Evolutionary conservation across 2,329 filamentous ascomycete genomes (phyloP), one percentile per base, ranked within the genome.

Genomic region (Pyrenophora teres): DNA sequence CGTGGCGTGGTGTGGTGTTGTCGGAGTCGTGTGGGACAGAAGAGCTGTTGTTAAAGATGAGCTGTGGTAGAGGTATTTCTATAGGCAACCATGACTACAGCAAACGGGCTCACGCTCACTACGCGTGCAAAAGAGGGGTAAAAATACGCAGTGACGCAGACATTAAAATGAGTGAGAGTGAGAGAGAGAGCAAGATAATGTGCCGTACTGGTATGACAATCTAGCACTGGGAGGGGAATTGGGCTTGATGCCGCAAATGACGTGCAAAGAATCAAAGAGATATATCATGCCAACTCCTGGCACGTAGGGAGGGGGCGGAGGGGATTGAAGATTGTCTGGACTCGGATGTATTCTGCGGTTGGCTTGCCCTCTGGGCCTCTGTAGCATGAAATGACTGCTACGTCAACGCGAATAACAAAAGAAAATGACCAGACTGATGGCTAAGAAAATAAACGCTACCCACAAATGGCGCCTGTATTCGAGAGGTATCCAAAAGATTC

Each of bases 401-500:
- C 6, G 40, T 52, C 39, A 44, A 45, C 39, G 45, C 51, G 60
- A 40, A 40, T n/a, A 41, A 40, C 32, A 49, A 46, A 45, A 54
- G 36, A 44, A 57, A 59, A 48, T 45, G 58, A 47, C 49, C 57
- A 62, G 53, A 57, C 62, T 63, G 60, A 62, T 64, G 60, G 56
- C 62, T 50, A 65, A 64, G 51, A 60, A 67, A 46, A 68, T 70
- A 53, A 70, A 66, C 69, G 70, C 72, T 74, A 71, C 70, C 71
- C 69, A 69, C 63, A 63, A 50, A 69, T 66, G 70, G 72, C 71
- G 71, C 72, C 70, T 55, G 64, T 61, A 64, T 61, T 52, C 60
- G 65, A 65, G 59, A 74, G 70, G 71, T 74, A 74, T 74, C 71
- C 71, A 62, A 69, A 69, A 68, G 67, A 64, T 63, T 73, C 61